Base-by-base conservation (phyloP, 768 basidiomycete genomes). In the Tulasnella sp. region DNA sequence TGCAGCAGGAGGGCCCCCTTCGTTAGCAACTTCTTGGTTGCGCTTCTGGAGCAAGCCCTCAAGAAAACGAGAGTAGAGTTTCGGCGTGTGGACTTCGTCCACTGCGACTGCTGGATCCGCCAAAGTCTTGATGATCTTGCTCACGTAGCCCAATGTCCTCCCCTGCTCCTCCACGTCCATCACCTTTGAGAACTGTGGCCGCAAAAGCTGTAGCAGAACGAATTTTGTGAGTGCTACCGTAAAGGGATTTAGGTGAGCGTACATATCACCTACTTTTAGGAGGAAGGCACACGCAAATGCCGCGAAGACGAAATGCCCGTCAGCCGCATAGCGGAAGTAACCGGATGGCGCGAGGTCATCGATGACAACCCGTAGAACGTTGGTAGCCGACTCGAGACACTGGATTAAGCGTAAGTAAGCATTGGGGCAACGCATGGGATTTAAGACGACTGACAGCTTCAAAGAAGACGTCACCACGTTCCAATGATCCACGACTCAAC, bases 271-370 rank as follows among this genome's bases (percentile, higher is more conserved):
- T 65, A 85, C 85, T 78, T 88, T 89, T 64, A 89, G 78, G 55
- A 90, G 73, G 73, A 89, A 90, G 0, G 87, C 88, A 24, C 85
- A 86, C 0, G 88, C 87, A 67, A 90, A 90, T 1, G 85, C 80
- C 2, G 83, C 79, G 66, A 88, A 89, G 30, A 89, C 77, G 63
- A 88, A 88, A 67, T 87, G 70, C 81, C 86, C 86, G 69, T 90
- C 88, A 0, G 88, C 85, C 0, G 87, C 80, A 65, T 79, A 88
- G 47, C 84, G 79, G 80, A 89, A 82, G 68, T 84, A 86, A 4
- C 85, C 86, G 47, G 78, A 83, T 0, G 84, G 84, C 1, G 80
- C 81, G 38, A 88, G 71, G 15, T 74, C 73, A 24, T 85, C 80
- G 23, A 85, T 73, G 77, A 89, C 80, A 38, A 77, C 78, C 50